Evolutionary conservation across 2,329 filamentous ascomycete species (phyloP), one percentile per base, ranked within the genome.

Genomic region (Kalmusia sp.): DNA sequence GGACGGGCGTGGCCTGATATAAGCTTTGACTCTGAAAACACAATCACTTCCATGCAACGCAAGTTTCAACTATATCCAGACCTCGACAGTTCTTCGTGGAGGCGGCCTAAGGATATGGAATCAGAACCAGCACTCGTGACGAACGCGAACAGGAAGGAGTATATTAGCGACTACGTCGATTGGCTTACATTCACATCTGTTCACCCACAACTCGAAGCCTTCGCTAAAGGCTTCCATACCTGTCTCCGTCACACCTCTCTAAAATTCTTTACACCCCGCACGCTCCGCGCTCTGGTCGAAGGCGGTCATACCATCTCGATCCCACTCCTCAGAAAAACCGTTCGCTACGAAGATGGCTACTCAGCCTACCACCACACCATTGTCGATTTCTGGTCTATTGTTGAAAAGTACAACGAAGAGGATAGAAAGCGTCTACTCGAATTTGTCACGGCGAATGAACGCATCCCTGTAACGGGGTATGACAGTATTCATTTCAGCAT

Each of bases 361-460:
- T 84, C 88, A 39, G 79, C 86, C 0, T 80, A 79, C 0, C 88
- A 95, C 60, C 84, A 80, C 12, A 85, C 88, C 1, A 86, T 99
- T 35, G 78, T 80, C 21, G 85, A 90, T 62, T 98, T 99, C 71
- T 99, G 95, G 95, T 81, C 81, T 11, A 83, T 97, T 6, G 89
- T 96, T 1, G 83, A 83, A 59, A 74, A 71, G 30, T 95, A 85
- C 68, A 82, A 86, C 54, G 81, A 88, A 14, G 80, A 83, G 38
- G 89, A 93, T 80, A 89, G 89, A 74, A 84, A 87, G 47, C 86
- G 85, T 64, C 77, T 99, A 28, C 81, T 99, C 27, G 92, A 97
- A 71, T 99, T 99, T 67, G 93, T 99, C 25, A 99, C 95, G 12
- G 93, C 93, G 0, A 93, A 88, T 64, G 93, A 97, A 68, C 84